Conservation (phyloP, 2,329 filamentous ascomycete species). For the Tympanopsis confertula region DNA sequence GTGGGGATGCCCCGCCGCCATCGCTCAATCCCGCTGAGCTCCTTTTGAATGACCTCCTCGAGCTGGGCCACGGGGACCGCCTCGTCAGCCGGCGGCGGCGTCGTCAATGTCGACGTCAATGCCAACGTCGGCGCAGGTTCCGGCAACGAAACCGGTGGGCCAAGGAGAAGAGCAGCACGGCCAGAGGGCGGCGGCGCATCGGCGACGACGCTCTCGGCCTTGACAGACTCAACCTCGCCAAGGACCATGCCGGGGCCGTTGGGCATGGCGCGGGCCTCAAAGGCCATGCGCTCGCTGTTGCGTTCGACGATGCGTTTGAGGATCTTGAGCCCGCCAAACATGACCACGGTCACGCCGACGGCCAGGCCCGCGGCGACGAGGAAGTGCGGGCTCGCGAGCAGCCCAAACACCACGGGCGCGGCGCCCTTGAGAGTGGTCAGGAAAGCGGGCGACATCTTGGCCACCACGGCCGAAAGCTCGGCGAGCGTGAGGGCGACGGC, state of each 20-base stretch:
- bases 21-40: background rate
- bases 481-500: conserved; percentile 86
- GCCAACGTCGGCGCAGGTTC: conserved; percentile 7
- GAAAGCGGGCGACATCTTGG: conserved; percentile 75
- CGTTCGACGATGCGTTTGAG: conserved; percentile 66
- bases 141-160: conserved; percentile 10
- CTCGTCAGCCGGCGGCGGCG: conserved; percentile 5
- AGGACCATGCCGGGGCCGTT: background rate
- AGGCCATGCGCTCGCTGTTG: conserved; percentile 6
- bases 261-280: background rate
- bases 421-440: conserved; percentile 65
- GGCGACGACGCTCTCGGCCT: conserved; percentile 7
- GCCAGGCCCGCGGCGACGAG: conserved; percentile 82
- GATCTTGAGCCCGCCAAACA: conserved; percentile 94
- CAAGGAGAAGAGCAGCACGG: conserved; percentile 5
- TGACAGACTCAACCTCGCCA: background rate
- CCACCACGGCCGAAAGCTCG: conserved; percentile 72
- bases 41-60: background rate
- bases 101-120: conserved; percentile 8
- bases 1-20: background rate
- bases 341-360: conserved; percentile 86
- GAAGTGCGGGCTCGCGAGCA: conserved; percentile 85
- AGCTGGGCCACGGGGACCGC: background rate
- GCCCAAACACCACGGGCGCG: conserved; percentile 74
- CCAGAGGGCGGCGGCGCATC: no score